These are phyloP conservation scores for Escovopsis sp. DNA, from an alignment of 2,329 filamentous ascomycete genomes.

Conservation along the genomic window DNA sequence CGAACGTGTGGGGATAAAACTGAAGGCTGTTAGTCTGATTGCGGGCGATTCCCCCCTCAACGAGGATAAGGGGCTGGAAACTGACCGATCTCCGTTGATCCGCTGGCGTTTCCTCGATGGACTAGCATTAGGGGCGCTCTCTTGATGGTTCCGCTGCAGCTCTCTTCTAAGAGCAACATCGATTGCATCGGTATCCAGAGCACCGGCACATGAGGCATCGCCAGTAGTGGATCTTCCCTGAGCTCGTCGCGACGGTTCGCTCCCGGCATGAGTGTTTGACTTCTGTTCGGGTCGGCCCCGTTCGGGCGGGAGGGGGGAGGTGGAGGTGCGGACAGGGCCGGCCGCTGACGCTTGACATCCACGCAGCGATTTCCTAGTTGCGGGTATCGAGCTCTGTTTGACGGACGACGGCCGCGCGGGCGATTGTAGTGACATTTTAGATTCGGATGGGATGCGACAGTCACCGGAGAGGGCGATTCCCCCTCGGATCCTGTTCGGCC, in stretches of 20 bases:
- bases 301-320: slow-evolving; percentile 30
- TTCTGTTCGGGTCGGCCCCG: slow-evolving; percentile 28
- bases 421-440: slow-evolving; percentile 20
- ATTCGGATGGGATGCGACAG: slow-evolving; percentile 3
- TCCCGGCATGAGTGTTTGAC: slow-evolving; percentile 21
- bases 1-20: slow-evolving; percentile 88
- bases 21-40: slow-evolving; percentile 23
- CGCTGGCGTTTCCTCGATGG: slow-evolving; percentile 45
- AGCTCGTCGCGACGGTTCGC: slow-evolving; percentile 15
- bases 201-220: slow-evolving; percentile 21
- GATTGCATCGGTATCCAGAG: slow-evolving; percentile 34
- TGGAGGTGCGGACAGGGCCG: slow-evolving; percentile 24
- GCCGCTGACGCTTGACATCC: slow-evolving; percentile 17
- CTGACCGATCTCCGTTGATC: slow-evolving; percentile 47
- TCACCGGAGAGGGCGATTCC: neutral
- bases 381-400: slow-evolving; percentile 14
- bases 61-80: slow-evolving; percentile 1
- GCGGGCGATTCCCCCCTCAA: neutral
- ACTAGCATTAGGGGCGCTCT: slow-evolving; percentile 37
- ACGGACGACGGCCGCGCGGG: slow-evolving; percentile 13
- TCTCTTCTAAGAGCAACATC: slow-evolving; percentile 37
- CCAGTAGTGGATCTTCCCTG: slow-evolving; percentile 22
- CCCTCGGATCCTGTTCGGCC: slow-evolving; percentile 1
- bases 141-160: slow-evolving; percentile 33
- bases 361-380: slow-evolving; percentile 19